Conservation (phyloP, 257 asterid species). For the Solanum piurae region DNA sequence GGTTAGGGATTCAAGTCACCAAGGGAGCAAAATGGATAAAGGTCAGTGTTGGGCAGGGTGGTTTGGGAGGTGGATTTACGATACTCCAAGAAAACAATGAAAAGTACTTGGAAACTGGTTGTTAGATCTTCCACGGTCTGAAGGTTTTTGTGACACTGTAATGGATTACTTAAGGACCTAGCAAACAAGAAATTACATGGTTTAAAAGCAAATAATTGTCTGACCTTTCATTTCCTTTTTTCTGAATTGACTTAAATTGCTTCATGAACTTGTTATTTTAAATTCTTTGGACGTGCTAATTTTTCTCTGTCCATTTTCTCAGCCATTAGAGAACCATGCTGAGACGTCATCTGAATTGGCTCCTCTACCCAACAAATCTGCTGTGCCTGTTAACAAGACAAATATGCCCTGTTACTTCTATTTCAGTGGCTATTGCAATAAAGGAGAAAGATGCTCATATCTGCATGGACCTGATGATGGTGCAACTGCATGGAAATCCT, state of each 20-base stretch:
- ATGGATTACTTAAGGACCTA: not conserved
- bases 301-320: not conserved
- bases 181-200: not conserved
- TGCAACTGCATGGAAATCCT: not conserved
- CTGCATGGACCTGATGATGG: slow-evolving; percentile 24
- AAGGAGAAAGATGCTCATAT: slow-evolving; percentile 26
- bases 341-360: slow-evolving; percentile 13
- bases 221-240: not conserved
- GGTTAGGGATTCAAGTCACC: not conserved
- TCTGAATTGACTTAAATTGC: not conserved
- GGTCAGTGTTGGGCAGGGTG: not conserved
- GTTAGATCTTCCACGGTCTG: not conserved
- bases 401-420: slow-evolving; percentile 22
- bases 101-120: not conserved
- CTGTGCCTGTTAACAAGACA: slow-evolving; percentile 16
- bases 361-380: slow-evolving; percentile 7
- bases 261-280: not conserved
- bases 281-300: not conserved
- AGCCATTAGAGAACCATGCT: slow-evolving; percentile 25
- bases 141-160: not conserved
- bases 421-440: slow-evolving; percentile 26
- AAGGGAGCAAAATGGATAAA: not conserved
- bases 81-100: not conserved
- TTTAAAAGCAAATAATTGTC: not conserved
- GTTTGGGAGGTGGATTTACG: not conserved